A percentile compares a stretch with the other conserved stretches of the same genome.
Conservation (phyloP, 768 basidiomycete species). For the Glaciozyma martinii region DNA sequence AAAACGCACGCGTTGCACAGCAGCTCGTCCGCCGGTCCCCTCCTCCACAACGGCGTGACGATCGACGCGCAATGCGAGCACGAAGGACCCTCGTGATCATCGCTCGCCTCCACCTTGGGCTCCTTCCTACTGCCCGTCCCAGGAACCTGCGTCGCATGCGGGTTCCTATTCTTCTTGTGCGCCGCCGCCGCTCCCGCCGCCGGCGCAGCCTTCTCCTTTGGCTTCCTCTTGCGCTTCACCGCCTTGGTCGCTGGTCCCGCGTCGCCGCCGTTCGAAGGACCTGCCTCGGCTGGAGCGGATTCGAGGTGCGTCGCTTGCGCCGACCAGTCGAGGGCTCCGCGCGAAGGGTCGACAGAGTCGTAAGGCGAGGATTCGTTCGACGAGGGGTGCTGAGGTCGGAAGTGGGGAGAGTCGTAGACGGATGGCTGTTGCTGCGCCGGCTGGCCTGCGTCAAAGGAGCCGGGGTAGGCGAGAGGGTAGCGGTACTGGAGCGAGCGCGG, state of each 20-base stretch:
- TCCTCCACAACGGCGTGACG: conserved; percentile 73
- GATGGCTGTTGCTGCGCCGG: too few species aligned
- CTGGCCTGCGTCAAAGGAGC: too few species aligned
- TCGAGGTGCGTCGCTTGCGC: too few species aligned
- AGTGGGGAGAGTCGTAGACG: too few species aligned
- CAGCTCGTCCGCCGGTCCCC: conserved; percentile 68
- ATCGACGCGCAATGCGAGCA: conserved; percentile 78
- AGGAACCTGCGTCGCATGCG: conserved; percentile 30
- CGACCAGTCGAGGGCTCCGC: too few species aligned
- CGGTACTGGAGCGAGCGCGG: neutral
- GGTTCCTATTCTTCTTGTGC: conserved; percentile 31
- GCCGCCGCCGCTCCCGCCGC: neutral
- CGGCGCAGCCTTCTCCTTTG: neutral
- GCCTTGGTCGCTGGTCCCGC: conserved; percentile 6
- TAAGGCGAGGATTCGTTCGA: neutral
- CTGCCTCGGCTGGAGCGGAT: too few species aligned
- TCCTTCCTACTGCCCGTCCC: conserved; percentile 11
- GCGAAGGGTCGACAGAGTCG: neutral
- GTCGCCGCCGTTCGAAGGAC: neutral
- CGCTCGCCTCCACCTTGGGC: conserved; percentile 22
- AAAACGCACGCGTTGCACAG: conserved; percentile 62
- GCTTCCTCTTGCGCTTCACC: neutral
- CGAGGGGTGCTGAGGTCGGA: neutral
- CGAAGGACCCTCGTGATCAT: conserved; percentile 24
- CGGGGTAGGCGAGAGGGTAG: neutral